A percentile compares a stretch with the other conserved stretches of the same genome.
Conservation (phyloP, 2,329 filamentous ascomycete species). For the Alternaria sp. region DNA sequence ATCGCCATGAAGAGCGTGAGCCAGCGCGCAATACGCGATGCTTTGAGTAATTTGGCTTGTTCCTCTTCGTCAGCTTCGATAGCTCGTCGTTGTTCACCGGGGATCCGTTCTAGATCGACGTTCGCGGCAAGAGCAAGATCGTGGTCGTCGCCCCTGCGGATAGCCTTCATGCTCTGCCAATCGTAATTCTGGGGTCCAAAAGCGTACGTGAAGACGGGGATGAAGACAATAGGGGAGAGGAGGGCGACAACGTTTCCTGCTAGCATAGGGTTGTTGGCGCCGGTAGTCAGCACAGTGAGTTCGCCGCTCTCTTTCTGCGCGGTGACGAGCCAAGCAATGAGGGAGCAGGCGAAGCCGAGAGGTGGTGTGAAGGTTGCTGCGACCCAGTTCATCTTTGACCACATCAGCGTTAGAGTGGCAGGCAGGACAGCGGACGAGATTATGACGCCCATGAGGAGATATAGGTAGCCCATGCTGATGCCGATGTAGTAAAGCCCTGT, state of each 20-base stretch:
- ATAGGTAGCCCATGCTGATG: slow-evolving; percentile 87
- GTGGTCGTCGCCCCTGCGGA: slow-evolving; percentile 79
- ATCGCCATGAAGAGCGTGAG: slow-evolving; percentile 71
- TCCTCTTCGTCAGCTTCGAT: slow-evolving; percentile 52
- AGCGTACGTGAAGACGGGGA: slow-evolving; percentile 75
- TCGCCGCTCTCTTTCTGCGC: slow-evolving; percentile 71
- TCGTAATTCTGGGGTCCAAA: slow-evolving; percentile 81
- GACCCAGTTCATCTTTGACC: slow-evolving; percentile 79
- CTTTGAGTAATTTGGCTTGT: slow-evolving; percentile 51
- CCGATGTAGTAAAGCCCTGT: slow-evolving; percentile 69
- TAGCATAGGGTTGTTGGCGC: slow-evolving; percentile 82
- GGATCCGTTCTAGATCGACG: slow-evolving; percentile 69
- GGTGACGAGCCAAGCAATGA: slow-evolving; percentile 81
- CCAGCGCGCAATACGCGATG: slow-evolving; percentile 60
- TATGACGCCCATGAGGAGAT: slow-evolving; percentile 89
- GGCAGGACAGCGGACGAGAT: slow-evolving; percentile 86
- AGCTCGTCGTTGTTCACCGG: slow-evolving; percentile 54
- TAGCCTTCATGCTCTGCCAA: slow-evolving; percentile 81
- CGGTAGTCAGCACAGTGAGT: slow-evolving; percentile 76
- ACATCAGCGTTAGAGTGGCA: slow-evolving; percentile 79
- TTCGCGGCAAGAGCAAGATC: slow-evolving; percentile 70
- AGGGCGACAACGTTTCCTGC: slow-evolving; percentile 85
- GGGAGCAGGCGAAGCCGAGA: slow-evolving; percentile 70
- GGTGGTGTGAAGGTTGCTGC: slow-evolving; percentile 74
- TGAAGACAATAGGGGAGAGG: slow-evolving; percentile 75